These are phyloP conservation scores for Leccinum obscurum DNA, from an alignment of 768 basidiomycete genomes.

Conservation along the genomic window DNA sequence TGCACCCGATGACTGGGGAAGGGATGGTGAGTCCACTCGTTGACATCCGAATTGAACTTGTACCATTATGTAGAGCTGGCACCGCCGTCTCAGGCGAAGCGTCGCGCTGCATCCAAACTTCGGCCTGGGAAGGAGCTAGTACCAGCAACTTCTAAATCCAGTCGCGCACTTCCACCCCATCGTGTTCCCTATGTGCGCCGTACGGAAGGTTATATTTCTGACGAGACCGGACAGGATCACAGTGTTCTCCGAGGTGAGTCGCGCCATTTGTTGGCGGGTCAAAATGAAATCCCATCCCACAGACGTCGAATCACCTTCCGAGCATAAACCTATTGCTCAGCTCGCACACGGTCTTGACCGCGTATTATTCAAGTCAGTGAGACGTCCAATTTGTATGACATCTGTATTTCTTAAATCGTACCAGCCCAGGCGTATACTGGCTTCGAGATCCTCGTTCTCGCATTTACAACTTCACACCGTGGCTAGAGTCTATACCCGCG, in stretches of 20 bases:
- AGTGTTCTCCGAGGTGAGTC: constrained; percentile 22
- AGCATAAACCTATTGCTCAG: constrained; percentile 56
- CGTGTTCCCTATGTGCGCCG: constrained; percentile 27
- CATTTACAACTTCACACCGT: constrained; percentile 81
- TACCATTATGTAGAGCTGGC: constrained; percentile 10
- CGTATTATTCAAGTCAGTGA: constrained; percentile 72
- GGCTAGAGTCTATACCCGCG: constrained; percentile 70
- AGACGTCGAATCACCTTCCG: constrained; percentile 47
- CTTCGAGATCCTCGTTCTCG: constrained; percentile 81
- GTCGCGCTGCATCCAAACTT: constrained; percentile 1
- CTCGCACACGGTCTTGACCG: constrained; percentile 68
- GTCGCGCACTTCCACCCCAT: constrained; percentile 23
- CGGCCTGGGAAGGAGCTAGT: constrained; percentile 9
- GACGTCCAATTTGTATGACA: neutral
- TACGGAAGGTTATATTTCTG: constrained; percentile 27
- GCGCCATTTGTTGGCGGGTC: neutral
- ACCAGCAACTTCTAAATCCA: neutral
- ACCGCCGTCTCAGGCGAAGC: constrained; percentile 10
- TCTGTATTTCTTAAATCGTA: neutral
- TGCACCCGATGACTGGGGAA: constrained; percentile 21
- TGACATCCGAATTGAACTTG: neutral
- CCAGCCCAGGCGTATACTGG: constrained; percentile 87
- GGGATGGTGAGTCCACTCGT: constrained; percentile 19
- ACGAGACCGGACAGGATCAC: neutral
- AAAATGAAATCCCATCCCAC: neutral